These are phyloP conservation scores for Botrytis tulipae DNA, from an alignment of 2,329 filamentous ascomycete genomes.

Conservation along the genomic window DNA sequence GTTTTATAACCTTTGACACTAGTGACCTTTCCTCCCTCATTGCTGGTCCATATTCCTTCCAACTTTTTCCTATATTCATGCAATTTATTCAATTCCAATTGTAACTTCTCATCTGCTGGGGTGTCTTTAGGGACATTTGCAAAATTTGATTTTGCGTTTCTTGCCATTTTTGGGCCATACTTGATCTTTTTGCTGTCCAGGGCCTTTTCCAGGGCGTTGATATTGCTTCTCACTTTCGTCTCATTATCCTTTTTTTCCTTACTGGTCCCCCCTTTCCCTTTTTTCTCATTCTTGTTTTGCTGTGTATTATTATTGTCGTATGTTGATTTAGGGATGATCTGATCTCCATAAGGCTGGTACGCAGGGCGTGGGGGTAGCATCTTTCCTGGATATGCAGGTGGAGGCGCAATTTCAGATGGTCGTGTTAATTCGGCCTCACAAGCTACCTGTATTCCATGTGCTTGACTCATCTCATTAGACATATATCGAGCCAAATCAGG, in stretches of 20 bases:
- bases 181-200: not conserved
- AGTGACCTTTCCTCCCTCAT: not conserved
- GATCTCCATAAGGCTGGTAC: conserved; percentile 15
- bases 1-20: not conserved
- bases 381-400: conserved; percentile 21
- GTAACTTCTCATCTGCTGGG: not conserved
- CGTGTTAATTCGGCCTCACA: conserved; percentile 14
- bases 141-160: conserved; percentile 6
- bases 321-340: not conserved
- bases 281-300: not conserved
- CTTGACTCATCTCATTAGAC: conserved; percentile 1
- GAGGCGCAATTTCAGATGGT: conserved; percentile 17
- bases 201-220: conserved; percentile 3
- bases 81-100: conserved; percentile 2
- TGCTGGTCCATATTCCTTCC: not conserved
- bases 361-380: not conserved
- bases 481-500: not conserved
- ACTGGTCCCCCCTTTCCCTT: not conserved
- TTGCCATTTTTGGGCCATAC: not conserved
- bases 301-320: not conserved
- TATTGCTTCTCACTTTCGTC: not conserved
- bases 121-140: not conserved
- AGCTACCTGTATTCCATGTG: conserved; percentile 9
- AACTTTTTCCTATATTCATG: conserved; percentile 8
- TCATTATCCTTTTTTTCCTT: conserved; percentile 6